phyloP scores from a whole-genome alignment of 805 yeast species.

The Myxozyma melibiosi region DNA sequence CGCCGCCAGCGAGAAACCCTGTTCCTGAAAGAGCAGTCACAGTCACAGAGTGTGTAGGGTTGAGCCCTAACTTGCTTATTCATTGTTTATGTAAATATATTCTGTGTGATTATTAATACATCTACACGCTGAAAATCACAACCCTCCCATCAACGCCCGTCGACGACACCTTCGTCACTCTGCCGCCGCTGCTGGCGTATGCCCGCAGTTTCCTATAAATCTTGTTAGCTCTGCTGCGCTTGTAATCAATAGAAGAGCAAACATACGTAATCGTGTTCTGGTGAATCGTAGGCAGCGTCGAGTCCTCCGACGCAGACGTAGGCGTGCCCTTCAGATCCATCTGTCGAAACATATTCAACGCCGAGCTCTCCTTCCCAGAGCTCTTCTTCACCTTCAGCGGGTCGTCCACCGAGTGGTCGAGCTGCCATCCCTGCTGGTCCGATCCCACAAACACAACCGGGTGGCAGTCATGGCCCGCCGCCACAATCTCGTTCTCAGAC shows the following conservation, averaged over 20 bases:
- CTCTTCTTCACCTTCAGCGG: slow-evolving; percentile 43
- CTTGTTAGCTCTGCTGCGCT: not conserved
- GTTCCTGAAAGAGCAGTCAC: not conserved
- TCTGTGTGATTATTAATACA: not conserved
- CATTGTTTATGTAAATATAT: not conserved
- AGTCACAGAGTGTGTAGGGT: slow-evolving; percentile 3
- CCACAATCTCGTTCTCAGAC: slow-evolving; percentile 66
- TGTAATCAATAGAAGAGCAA: not conserved
- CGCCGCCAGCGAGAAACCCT: not conserved
- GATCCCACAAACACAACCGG: slow-evolving; percentile 81
- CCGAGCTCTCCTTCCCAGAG: slow-evolving; percentile 54
- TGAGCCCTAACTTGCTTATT: slow-evolving; percentile 1
- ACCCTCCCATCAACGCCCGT: slow-evolving; percentile 92
- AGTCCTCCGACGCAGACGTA: slow-evolving; percentile 47
- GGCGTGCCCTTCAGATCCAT: slow-evolving; percentile 89
- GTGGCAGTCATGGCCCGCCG: slow-evolving; percentile 91
- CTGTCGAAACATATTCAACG: slow-evolving; percentile 89
- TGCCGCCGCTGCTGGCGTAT: slow-evolving; percentile 49
- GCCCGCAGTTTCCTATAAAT: slow-evolving; percentile 47
- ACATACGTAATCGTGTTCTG: slow-evolving; percentile 74
- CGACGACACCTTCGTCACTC: slow-evolving; percentile 63
- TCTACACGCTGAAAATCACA: slow-evolving; percentile 66
- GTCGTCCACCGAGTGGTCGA: slow-evolving; percentile 64
- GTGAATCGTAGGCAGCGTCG: slow-evolving; percentile 72
- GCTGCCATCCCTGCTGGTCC: slow-evolving; percentile 58